A percentile compares a stretch with the other conserved stretches of the same genome.
Evolutionary conservation across 106 monocot species (phyloP).

Genomic region (Iris macrosiphon): DNA sequence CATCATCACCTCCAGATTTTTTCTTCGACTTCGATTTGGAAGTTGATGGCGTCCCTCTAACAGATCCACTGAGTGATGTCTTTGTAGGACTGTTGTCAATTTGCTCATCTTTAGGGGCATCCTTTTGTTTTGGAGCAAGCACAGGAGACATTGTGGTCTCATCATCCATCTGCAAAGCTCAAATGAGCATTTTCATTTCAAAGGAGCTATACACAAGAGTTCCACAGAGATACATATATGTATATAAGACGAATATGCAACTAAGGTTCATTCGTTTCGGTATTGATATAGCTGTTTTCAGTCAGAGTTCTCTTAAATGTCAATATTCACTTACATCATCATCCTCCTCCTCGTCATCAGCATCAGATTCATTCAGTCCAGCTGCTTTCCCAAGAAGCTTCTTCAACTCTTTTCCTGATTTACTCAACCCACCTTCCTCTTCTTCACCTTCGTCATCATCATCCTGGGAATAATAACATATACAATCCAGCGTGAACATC

Average conservation of each 20-base stretch:
- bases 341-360: slow-evolving; percentile 79
- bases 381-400: slow-evolving; percentile 72
- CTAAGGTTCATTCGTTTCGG: background rate
- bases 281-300: no score
- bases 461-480: slow-evolving; percentile 39
- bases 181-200: no score
- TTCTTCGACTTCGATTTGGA: slow-evolving; percentile 85
- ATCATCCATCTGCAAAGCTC: slow-evolving; percentile 59
- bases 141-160: slow-evolving; percentile 69
- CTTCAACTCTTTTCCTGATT: slow-evolving; percentile 86
- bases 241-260: background rate
- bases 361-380: slow-evolving; percentile 74
- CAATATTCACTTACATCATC: slow-evolving; percentile 35
- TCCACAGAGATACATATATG: no score
- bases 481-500: background rate
- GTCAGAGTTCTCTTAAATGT: no score
- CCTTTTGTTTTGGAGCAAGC: slow-evolving; percentile 87
- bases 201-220: no score
- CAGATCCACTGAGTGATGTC: slow-evolving; percentile 35
- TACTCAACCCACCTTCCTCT: slow-evolving; percentile 79
- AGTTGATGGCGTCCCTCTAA: slow-evolving; percentile 49
- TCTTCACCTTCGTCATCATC: slow-evolving; percentile 65
- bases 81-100: slow-evolving; percentile 65
- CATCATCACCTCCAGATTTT: slow-evolving; percentile 69
- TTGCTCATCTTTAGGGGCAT: slow-evolving; percentile 69